Percentiles rank a stretch among this genome's conserved stretches.
Conservation (phyloP, 306 rosid species). For the Malus orientalis region DNA sequence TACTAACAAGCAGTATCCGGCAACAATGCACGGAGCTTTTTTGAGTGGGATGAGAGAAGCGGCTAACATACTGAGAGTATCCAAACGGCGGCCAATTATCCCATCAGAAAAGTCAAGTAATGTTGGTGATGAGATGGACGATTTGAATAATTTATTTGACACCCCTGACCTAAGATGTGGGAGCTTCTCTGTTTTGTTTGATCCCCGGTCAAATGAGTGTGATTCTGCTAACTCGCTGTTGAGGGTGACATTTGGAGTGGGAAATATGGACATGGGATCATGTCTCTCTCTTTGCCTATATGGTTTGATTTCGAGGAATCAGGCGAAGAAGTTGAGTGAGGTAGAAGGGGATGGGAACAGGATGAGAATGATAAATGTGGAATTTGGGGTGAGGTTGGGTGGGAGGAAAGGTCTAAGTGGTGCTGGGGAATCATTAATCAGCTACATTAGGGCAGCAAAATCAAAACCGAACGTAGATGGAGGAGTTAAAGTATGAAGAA, state of each 20-base stretch:
- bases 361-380: slow-evolving; percentile 41
- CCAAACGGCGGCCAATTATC: slow-evolving; percentile 38
- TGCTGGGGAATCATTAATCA: slow-evolving; percentile 47
- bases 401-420: slow-evolving; percentile 61
- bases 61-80: slow-evolving; percentile 71
- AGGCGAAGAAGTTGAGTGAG: slow-evolving; percentile 43
- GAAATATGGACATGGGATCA: slow-evolving; percentile 7
- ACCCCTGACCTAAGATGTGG: slow-evolving; percentile 61
- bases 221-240: slow-evolving; percentile 46
- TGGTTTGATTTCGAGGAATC: slow-evolving; percentile 47
- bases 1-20: slow-evolving; percentile 80
- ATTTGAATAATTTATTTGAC: slow-evolving; percentile 43
- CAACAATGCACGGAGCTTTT: slow-evolving; percentile 91
- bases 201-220: slow-evolving; percentile 40
- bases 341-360: slow-evolving; percentile 49
- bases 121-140: slow-evolving; percentile 23
- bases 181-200: slow-evolving; percentile 58
- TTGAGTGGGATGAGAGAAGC: slow-evolving; percentile 96
- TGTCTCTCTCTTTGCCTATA: slow-evolving; percentile 33
- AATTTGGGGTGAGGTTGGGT: slow-evolving; percentile 54
- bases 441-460: slow-evolving; percentile 38
- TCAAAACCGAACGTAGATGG: slow-evolving; percentile 28
- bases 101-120: slow-evolving; percentile 20
- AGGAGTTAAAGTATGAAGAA: slow-evolving; percentile 4
- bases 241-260: slow-evolving; percentile 53